Evolutionary conservation across 345 rosid species (phyloP).

Genomic region (Tarenaya hassleriana): DNA sequence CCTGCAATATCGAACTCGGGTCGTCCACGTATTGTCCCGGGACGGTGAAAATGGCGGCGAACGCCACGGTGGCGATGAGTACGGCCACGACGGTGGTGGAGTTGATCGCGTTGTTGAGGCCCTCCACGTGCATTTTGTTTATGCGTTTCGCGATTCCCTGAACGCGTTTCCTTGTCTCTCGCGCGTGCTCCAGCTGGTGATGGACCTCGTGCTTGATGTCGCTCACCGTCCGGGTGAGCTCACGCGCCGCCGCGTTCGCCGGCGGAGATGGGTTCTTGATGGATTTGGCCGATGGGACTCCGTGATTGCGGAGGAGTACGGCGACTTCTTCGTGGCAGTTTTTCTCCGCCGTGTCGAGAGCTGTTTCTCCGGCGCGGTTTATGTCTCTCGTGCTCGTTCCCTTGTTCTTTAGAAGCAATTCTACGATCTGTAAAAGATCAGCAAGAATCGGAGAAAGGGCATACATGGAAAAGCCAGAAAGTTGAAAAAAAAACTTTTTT

Average conservation of each 20-base stretch:
- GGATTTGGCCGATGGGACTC: constrained; percentile 61
- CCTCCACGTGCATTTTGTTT: constrained; percentile 81
- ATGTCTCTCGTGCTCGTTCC: constrained; percentile 47
- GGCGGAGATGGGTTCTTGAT: constrained; percentile 41
- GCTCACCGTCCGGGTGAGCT: constrained; percentile 85
- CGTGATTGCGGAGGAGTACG: constrained; percentile 46
- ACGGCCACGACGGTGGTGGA: constrained; percentile 94
- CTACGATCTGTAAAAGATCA: constrained; percentile 67
- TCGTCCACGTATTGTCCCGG: constrained; percentile 84
- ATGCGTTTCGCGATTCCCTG: constrained; percentile 84
- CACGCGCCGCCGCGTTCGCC: constrained; percentile 52
- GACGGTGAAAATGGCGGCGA: constrained; percentile 87
- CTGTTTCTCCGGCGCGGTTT: constrained; percentile 66
- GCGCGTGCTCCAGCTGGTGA: constrained; percentile 82
- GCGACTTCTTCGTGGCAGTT: constrained; percentile 46
- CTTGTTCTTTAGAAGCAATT: constrained; percentile 31
- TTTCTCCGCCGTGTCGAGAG: constrained; percentile 66
- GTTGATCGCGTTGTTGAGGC: constrained; percentile 91
- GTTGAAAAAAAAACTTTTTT: too few species aligned
- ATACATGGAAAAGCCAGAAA: too few species aligned
- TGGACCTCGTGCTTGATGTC: constrained; percentile 94
- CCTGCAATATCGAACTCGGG: constrained; percentile 27
- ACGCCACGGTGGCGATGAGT: constrained; percentile 86
- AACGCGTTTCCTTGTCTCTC: constrained; percentile 75
- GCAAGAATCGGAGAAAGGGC: too few species aligned